phyloP scores from a whole-genome alignment of 208 protist genomes.

The Strigomonas galati region DNA sequence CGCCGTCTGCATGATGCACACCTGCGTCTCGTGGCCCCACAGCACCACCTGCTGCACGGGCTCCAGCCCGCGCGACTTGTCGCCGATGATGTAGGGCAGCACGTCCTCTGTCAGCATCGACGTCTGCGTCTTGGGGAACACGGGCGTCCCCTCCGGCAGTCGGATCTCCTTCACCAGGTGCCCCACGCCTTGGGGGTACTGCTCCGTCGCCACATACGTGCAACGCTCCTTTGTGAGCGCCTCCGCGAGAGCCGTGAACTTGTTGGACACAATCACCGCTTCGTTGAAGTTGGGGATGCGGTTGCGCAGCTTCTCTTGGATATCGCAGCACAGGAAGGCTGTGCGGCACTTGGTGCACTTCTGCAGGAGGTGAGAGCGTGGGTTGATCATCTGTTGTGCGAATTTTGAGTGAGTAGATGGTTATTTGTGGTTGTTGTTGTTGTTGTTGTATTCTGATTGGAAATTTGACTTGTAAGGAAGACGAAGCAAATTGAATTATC shows the following conservation, averaged over 20 bases:
- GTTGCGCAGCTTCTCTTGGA: slow-evolving; percentile 43
- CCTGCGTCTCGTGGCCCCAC: slow-evolving; percentile 69
- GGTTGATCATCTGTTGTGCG: slow-evolving; percentile 1
- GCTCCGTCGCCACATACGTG: slow-evolving; percentile 54
- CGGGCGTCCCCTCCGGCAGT: slow-evolving; percentile 30
- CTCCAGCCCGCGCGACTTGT: slow-evolving; percentile 21
- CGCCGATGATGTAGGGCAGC: slow-evolving; percentile 26
- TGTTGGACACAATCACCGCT: slow-evolving; percentile 49
- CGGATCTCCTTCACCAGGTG: slow-evolving; percentile 30
- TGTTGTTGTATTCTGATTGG: too few relatives aligned
- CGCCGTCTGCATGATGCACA: slow-evolving; percentile 63
- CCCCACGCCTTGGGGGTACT: slow-evolving; percentile 48
- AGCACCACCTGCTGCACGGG: slow-evolving; percentile 69
- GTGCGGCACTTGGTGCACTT: slow-evolving; percentile 26
- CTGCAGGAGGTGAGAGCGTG: slow-evolving; percentile 3
- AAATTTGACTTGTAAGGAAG: too few relatives aligned
- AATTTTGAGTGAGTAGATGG: too few relatives aligned
- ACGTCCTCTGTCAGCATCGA: slow-evolving; percentile 56
- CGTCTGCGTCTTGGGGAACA: slow-evolving; percentile 42
- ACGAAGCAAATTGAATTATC: too few relatives aligned
- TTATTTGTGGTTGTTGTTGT: too few relatives aligned
- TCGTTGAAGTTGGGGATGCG: slow-evolving; percentile 42
- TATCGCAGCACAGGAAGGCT: slow-evolving; percentile 66
- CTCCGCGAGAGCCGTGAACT: slow-evolving; percentile 31
- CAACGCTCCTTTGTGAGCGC: slow-evolving; percentile 24